Evolutionary conservation across 345 rosid genomes (phyloP).

Genomic region (Kernera saxatilis): DNA sequence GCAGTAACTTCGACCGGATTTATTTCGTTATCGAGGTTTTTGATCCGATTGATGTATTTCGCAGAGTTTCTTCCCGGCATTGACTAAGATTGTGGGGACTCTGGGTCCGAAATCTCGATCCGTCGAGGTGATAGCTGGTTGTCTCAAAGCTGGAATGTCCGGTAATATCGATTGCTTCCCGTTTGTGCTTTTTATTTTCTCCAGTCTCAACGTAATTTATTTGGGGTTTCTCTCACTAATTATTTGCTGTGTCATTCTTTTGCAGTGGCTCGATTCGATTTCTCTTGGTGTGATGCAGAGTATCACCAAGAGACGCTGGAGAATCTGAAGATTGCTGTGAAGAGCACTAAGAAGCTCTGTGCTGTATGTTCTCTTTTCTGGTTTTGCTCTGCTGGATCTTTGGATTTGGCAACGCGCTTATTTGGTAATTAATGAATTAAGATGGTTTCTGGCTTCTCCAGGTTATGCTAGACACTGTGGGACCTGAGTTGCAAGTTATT

Average conservation of each 20-base stretch:
- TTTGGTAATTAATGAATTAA: background rate
- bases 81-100: conserved; percentile 94
- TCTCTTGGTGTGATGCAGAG: conserved; percentile 71
- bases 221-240: background rate
- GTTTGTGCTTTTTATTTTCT: background rate
- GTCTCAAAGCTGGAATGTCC: conserved; percentile 90
- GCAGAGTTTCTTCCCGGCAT: conserved; percentile 86
- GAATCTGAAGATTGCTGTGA: conserved; percentile 65
- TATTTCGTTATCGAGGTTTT: background rate
- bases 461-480: conserved; percentile 95
- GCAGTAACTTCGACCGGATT: background rate
- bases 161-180: conserved; percentile 31
- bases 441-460: conserved; percentile 24
- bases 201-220: background rate
- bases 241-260: background rate
- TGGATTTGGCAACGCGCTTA: background rate
- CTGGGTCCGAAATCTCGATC: conserved; percentile 77
- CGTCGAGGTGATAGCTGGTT: conserved; percentile 55
- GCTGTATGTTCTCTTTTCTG: conserved; percentile 43
- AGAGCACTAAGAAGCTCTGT: conserved; percentile 77
- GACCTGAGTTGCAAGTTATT: conserved; percentile 85
- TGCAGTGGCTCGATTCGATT: conserved; percentile 82
- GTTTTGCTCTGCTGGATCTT: background rate
- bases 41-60: conserved; percentile 6
- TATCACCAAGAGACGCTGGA: conserved; percentile 83